phyloP scores from a whole-genome alignment of 805 yeast genomes.

The Komagataella populi region DNA sequence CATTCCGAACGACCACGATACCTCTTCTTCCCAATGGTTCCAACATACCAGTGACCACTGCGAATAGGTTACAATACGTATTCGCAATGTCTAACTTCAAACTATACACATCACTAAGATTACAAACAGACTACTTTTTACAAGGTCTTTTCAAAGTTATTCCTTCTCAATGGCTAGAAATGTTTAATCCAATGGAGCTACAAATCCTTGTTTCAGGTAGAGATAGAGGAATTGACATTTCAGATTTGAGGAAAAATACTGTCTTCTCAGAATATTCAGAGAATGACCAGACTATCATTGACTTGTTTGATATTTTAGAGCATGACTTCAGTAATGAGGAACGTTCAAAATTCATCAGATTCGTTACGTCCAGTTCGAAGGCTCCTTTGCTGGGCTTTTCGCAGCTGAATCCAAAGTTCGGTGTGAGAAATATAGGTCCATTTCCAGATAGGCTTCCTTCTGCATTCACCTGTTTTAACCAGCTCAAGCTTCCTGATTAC shows the following conservation, averaged over 20 bases:
- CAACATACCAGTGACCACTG: slow-evolving; percentile 34
- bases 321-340: slow-evolving; percentile 51
- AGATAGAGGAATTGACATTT: slow-evolving; percentile 49
- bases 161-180: slow-evolving; percentile 59
- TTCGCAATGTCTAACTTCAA: slow-evolving; percentile 70
- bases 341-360: slow-evolving; percentile 55
- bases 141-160: slow-evolving; percentile 62
- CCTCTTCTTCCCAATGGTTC: slow-evolving; percentile 55
- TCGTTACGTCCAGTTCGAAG: slow-evolving; percentile 84
- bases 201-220: slow-evolving; percentile 82
- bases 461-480: slow-evolving; percentile 85
- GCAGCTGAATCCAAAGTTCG: slow-evolving; percentile 63
- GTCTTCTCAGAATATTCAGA: slow-evolving; percentile 52
- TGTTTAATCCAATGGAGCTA: slow-evolving; percentile 77
- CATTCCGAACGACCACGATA: slow-evolving; percentile 18
- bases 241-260: slow-evolving; percentile 51
- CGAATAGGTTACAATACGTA: slow-evolving; percentile 60
- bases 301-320: slow-evolving; percentile 64
- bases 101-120: slow-evolving; percentile 45
- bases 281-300: slow-evolving; percentile 40
- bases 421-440: slow-evolving; percentile 56
- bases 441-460: slow-evolving; percentile 62
- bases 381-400: slow-evolving; percentile 86
- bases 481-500: slow-evolving; percentile 80
- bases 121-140: slow-evolving; percentile 50